phyloP scores from a whole-genome alignment of 1,139 yeast genomes.

The Candida sojae region DNA sequence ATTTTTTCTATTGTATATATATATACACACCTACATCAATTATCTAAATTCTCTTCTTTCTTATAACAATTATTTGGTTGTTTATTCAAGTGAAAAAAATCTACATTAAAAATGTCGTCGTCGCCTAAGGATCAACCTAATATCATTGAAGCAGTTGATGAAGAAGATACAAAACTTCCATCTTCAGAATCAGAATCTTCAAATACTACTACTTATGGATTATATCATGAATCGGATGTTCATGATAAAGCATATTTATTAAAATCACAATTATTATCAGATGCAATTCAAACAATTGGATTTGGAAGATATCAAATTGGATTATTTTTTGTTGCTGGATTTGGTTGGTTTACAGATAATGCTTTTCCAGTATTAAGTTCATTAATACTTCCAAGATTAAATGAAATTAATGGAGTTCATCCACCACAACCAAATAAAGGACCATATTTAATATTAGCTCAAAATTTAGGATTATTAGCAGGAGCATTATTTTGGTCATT shows the following conservation, averaged over 20 bases:
- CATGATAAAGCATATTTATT: conserved; percentile 26
- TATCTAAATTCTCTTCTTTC: no score
- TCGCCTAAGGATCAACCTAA: no score
- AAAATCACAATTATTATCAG: conserved; percentile 34
- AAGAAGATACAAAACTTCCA: no score
- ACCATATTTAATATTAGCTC: conserved; percentile 43
- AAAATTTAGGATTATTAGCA: conserved; percentile 42
- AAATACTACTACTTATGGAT: conserved; percentile 3
- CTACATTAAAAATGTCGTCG: no score
- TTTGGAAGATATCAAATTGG: conserved; percentile 45
- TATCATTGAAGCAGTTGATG: no score
- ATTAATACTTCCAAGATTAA: conserved; percentile 34
- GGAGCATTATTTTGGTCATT: conserved; percentile 48
- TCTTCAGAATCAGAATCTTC: neutral
- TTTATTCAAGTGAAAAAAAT: no score
- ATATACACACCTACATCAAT: no score
- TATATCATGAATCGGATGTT: conserved; percentile 24
- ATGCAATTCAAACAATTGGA: conserved; percentile 42
- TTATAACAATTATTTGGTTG: no score
- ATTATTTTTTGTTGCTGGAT: conserved; percentile 44
- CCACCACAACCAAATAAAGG: conserved; percentile 30
- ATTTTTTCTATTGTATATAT: no score
- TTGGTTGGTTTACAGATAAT: conserved; percentile 48
- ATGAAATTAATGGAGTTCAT: conserved; percentile 41
- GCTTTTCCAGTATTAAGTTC: conserved; percentile 46